Conservation (phyloP, 192 early-diverging fungal genomes). For the Dimargaris cristalligena region DNA sequence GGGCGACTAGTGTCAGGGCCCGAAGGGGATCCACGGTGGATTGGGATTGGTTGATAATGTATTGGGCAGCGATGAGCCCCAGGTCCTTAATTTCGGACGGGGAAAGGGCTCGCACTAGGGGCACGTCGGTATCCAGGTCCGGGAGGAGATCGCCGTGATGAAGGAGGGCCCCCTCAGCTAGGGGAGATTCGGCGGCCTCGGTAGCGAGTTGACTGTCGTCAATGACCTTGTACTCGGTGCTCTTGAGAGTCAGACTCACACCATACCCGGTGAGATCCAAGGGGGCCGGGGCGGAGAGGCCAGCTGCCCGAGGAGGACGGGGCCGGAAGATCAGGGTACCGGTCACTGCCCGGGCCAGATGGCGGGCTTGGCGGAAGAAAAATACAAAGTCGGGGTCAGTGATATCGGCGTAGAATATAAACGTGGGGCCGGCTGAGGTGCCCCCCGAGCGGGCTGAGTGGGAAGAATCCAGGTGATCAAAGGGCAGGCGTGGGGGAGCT, state of each 20-base stretch:
- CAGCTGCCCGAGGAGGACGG: conserved; percentile 22
- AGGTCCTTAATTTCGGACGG: conserved; percentile 22
- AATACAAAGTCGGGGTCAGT: conserved; percentile 33
- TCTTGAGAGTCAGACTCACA: conserved; percentile 87
- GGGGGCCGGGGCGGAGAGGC: neutral
- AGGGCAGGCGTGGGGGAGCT: conserved; percentile 22
- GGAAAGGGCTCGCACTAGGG: neutral
- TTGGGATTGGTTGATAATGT: conserved; percentile 29
- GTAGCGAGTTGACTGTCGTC: conserved; percentile 51
- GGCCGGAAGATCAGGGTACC: conserved; percentile 60
- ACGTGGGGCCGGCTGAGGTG: conserved; percentile 15
- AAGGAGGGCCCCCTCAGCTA: conserved; percentile 21
- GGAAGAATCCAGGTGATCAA: conserved; percentile 41
- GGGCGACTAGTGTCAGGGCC: conserved; percentile 46
- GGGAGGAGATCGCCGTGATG: neutral
- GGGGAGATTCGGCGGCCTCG: conserved; percentile 31
- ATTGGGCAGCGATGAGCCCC: conserved; percentile 54
- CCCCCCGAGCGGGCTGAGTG: neutral
- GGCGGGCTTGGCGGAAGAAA: conserved; percentile 35
- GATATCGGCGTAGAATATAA: conserved; percentile 66
- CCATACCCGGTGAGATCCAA: conserved; percentile 75
- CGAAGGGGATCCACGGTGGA: conserved; percentile 37
- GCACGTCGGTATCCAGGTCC: neutral
- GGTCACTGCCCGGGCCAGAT: conserved; percentile 26
- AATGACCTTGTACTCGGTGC: conserved; percentile 87